phyloP scores from a whole-genome alignment of 2,329 filamentous ascomycete species.

The Colletotrichum lentis region DNA sequence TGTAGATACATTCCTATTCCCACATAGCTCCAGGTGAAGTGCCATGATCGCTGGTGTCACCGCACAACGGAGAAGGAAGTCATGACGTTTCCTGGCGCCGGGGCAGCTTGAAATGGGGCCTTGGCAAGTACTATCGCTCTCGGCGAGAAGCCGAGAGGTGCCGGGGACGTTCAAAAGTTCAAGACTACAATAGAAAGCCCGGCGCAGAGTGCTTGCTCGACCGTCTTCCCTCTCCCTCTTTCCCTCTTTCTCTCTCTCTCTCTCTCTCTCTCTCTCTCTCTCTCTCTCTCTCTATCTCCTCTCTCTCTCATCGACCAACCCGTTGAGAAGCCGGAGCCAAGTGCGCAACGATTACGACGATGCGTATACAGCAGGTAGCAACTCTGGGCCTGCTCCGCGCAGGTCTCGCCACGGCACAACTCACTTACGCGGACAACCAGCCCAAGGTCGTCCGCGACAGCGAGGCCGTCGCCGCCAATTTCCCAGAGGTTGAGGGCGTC shows the following conservation, averaged over 20 bases:
- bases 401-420: conserved; percentile 38
- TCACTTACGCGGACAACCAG: conserved; percentile 44
- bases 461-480: conserved; percentile 39
- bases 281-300: no score
- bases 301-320: neutral
- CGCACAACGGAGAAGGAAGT: no score
- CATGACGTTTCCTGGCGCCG: conserved; percentile 16
- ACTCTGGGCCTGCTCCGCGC: conserved; percentile 37
- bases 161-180: neutral
- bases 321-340: neutral
- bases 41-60: conserved; percentile 1
- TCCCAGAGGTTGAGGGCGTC: conserved; percentile 31
- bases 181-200: neutral
- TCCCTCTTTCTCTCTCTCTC: neutral
- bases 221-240: neutral
- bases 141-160: neutral
- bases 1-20: conserved; percentile 31
- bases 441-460: conserved; percentile 40
- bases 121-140: conserved; percentile 10
- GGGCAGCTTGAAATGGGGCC: neutral
- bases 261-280: no score
- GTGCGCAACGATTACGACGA: conserved; percentile 1
- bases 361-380: conserved; percentile 18
- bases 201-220: neutral
- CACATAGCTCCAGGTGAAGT: conserved; percentile 18